Evolutionary conservation across 2,329 filamentous ascomycete genomes (phyloP).

Genomic region (Hymenoscyphus scutula): DNA sequence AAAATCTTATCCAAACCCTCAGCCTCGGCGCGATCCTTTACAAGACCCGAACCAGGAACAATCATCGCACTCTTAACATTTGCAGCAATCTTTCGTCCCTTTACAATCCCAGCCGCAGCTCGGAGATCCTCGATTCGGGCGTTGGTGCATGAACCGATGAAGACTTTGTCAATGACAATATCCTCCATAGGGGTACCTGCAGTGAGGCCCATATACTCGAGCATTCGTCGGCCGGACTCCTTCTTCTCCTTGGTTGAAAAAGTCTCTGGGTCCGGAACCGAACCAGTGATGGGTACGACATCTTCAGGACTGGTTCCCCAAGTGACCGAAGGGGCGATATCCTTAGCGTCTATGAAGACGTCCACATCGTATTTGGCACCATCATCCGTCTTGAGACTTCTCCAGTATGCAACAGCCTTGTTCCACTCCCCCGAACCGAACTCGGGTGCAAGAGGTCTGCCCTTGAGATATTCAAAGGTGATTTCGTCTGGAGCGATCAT

Average conservation of each 20-base stretch:
- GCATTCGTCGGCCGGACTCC: constrained; percentile 71
- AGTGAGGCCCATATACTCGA: constrained; percentile 94
- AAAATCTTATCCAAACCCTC: constrained; percentile 96
- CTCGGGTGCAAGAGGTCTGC: constrained; percentile 82
- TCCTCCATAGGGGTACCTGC: constrained; percentile 88
- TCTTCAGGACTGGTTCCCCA: constrained; percentile 98
- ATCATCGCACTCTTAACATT: constrained; percentile 96
- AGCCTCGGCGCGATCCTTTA: constrained; percentile 86
- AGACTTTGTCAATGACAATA: constrained; percentile 91
- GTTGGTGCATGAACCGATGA: constrained; percentile 98
- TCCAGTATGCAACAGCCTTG: constrained; percentile 85
- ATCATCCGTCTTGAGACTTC: constrained; percentile 77
- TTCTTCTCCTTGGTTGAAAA: constrained; percentile 81
- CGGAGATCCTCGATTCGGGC: constrained; percentile 94
- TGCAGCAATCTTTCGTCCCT: constrained; percentile 79
- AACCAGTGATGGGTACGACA: constrained; percentile 87
- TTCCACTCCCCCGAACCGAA: constrained; percentile 85
- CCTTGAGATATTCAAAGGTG: constrained; percentile 94
- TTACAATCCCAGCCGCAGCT: constrained; percentile 79
- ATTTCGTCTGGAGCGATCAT: constrained; percentile 95
- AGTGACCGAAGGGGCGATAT: constrained; percentile 88
- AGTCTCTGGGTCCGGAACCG: constrained; percentile 86
- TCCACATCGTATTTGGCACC: constrained; percentile 87
- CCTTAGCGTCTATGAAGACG: constrained; percentile 85
- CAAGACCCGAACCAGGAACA: constrained; percentile 89